Evolutionary conservation across 371 early-diverging fungal species (phyloP).

Genomic region (Mucor piriformis): DNA sequence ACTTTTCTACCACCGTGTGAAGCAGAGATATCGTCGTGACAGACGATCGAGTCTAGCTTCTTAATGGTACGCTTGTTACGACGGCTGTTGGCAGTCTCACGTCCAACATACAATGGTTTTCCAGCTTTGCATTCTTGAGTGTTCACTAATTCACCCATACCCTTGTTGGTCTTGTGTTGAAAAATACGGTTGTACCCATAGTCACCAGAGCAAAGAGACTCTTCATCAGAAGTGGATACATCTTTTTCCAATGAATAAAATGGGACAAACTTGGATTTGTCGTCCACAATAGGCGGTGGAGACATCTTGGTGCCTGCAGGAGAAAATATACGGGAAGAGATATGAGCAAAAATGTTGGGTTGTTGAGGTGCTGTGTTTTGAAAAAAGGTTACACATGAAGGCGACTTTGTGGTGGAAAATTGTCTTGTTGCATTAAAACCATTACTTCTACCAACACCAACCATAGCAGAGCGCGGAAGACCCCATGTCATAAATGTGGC

Average conservation of each 20-base stretch:
- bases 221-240: neutral
- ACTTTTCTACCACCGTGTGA: neutral
- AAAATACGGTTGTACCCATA: constrained; percentile 1
- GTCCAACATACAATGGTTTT: neutral
- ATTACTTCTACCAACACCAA: constrained; percentile 18
- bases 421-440: constrained; percentile 16
- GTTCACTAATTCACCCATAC: constrained; percentile 18
- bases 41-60: constrained; percentile 14
- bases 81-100: constrained; percentile 5
- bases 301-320: constrained; percentile 22
- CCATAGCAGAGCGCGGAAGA: constrained; percentile 22
- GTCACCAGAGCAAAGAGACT: neutral
- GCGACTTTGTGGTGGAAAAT: constrained; percentile 30
- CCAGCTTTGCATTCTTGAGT: neutral
- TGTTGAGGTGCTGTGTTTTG: constrained; percentile 16
- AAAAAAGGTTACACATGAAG: constrained; percentile 19
- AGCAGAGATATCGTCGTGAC: constrained; percentile 22
- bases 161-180: neutral
- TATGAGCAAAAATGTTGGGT: constrained; percentile 20
- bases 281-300: constrained; percentile 2
- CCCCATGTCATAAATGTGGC: constrained; percentile 22
- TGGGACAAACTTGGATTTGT: neutral
- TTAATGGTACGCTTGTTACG: neutral
- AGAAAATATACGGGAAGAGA: constrained; percentile 34
- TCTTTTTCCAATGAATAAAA: constrained; percentile 1